Conservation (phyloP, 2,329 filamentous ascomycete genomes). For the Hypoxylon sp. region DNA sequence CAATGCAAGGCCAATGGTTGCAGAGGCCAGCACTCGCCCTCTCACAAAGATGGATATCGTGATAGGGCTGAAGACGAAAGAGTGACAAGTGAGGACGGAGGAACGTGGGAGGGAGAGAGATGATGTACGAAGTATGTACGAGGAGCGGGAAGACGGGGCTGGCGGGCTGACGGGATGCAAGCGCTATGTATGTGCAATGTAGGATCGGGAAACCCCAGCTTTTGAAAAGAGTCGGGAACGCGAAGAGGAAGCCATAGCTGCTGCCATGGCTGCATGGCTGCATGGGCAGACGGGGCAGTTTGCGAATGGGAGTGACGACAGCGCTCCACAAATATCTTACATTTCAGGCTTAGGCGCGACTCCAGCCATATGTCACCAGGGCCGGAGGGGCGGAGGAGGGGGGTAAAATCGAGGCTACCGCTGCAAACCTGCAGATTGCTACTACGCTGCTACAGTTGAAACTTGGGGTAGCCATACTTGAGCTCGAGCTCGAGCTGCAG, state of each 20-base stretch:
- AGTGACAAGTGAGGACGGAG: constrained; percentile 1
- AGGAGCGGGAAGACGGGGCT: neutral
- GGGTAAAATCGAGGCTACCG: neutral
- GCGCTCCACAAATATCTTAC: constrained; percentile 21
- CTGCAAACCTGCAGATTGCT: neutral
- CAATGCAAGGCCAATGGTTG: neutral
- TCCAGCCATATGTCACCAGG: neutral
- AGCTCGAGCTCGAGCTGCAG: constrained; percentile 5
- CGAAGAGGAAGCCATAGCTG: constrained; percentile 15
- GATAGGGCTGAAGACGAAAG: neutral
- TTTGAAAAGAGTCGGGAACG: constrained; percentile 17
- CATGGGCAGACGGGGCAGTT: too few relatives aligned
- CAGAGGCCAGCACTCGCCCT: neutral
- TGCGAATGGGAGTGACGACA: constrained; percentile 32
- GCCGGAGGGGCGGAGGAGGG: constrained; percentile 12
- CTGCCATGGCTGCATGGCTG: too few relatives aligned
- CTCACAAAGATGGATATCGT: neutral
- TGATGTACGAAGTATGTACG: neutral
- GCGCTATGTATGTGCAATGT: too few relatives aligned
- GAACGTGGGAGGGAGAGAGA: neutral
- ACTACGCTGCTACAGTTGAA: too few relatives aligned
- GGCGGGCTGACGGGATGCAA: constrained; percentile 1
- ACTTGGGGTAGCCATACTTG: constrained; percentile 11
- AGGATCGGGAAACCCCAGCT: constrained; percentile 29
- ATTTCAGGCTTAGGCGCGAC: constrained; percentile 1